Base-by-base conservation (phyloP, 2,329 filamentous ascomycete genomes). In the Domatiomyces globalis region DNA sequence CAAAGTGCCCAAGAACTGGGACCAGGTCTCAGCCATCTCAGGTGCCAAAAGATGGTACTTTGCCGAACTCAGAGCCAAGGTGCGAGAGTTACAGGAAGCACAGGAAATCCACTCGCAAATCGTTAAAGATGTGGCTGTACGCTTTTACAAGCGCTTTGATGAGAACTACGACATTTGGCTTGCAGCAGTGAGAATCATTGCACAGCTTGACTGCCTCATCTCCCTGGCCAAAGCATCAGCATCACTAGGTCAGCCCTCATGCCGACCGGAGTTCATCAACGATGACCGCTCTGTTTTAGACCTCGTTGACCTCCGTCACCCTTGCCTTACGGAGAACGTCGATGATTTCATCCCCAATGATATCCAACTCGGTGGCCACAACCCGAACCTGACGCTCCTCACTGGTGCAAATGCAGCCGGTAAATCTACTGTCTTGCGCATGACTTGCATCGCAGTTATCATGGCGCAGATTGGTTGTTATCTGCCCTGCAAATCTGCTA, bases 301-400 rank as follows among this genome's bases (percentile, higher is more conserved):
- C 54, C 95, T 98, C 62, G 77, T 85, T 50, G 90, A 95, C 63
- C 79, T 98, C 51, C 84, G 92, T 33, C 92, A 98, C 64, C 92
- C 92, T 2, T 98, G 92, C 70, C 94, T 98, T 78, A 75, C 89
- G 55, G 86, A 85, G 55, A 85, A 83, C 2, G 86, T 94, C 1
- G 83, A 84, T 49, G 89, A 95, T 67, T 98, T 98, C 63, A 98
- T 98, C 55, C 92, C 92, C 3, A 98, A 98, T 62, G 85, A 95
- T 63, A 80, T 98, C 57, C 80, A 80, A 53, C 80, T 98, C 2
- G 92, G 92, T 54, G 92, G 92, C 5, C 73, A 82, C 8, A 73
- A 76, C 6, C 75, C 87, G 49, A 95, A 90, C 62, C 90, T 98
- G 61, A 88, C 86, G 60, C 74, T 98, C 27, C 77, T 98, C 42